A percentile compares a stretch with the other conserved stretches of the same genome.
Conservation (phyloP, 768 basidiomycete genomes). For the Tephrocybe sp. region DNA sequence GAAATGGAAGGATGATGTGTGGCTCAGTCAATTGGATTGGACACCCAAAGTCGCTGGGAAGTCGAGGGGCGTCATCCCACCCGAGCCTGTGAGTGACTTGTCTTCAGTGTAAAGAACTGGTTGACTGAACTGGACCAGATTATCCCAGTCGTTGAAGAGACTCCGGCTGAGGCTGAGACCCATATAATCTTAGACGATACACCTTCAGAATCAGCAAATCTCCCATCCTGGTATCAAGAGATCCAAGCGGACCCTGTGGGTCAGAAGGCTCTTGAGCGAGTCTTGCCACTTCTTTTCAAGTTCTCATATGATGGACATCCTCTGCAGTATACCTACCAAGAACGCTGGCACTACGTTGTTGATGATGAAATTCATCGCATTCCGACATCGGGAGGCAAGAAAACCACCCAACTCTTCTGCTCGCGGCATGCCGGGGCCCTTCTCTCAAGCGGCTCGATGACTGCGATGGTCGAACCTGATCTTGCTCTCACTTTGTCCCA, state of each 20-base stretch:
- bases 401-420: conserved; percentile 39
- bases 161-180: not conserved
- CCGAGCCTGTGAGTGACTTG: conserved; percentile 20
- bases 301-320: conserved; percentile 61
- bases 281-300: conserved; percentile 67
- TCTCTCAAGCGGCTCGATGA: conserved; percentile 41
- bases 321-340: conserved; percentile 46
- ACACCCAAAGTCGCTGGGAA: conserved; percentile 77
- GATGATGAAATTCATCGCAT: conserved; percentile 33
- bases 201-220: not conserved
- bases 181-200: not conserved
- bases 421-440: conserved; percentile 43
- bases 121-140: conserved; percentile 6
- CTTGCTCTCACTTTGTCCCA: conserved; percentile 46
- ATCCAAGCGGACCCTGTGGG: conserved; percentile 42
- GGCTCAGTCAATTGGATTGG: conserved; percentile 94
- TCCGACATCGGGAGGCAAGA: conserved; percentile 43
- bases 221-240: conserved; percentile 58
- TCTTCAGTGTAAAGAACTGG: not conserved
- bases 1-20: conserved; percentile 70
- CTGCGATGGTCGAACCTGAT: conserved; percentile 32
- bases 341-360: conserved; percentile 66
- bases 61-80: conserved; percentile 54
- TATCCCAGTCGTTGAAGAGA: not conserved
- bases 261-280: conserved; percentile 40